These are phyloP conservation scores for Globisporangium takayamanum DNA, from an alignment of 352 stramenopile genomes.

Conservation along the genomic window DNA sequence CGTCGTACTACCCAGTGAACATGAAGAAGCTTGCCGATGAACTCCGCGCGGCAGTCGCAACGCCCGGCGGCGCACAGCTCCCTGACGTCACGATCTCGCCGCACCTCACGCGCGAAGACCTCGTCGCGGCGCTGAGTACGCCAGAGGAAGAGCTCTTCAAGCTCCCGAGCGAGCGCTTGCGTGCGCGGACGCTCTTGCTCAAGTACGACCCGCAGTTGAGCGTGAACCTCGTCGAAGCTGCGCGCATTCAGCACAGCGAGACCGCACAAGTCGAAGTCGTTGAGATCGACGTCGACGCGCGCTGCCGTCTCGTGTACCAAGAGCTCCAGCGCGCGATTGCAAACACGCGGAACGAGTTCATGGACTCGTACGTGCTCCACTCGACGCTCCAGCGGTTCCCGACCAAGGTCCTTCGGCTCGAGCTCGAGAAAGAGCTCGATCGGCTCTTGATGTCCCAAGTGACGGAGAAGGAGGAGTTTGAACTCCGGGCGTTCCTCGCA, in stretches of 20 bases:
- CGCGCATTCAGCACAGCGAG: conserved; percentile 28
- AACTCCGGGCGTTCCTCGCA: conserved; percentile 43
- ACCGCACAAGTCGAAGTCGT: conserved; percentile 29
- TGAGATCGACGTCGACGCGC: conserved; percentile 79
- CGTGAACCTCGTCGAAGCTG: conserved; percentile 41
- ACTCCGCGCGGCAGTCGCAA: not conserved
- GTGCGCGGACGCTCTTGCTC: conserved; percentile 50
- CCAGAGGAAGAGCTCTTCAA: conserved; percentile 73
- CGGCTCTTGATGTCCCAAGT: conserved; percentile 85
- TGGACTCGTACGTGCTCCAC: conserved; percentile 89
- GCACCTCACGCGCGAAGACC: conserved; percentile 48
- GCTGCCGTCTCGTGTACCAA: conserved; percentile 82
- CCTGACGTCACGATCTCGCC: conserved; percentile 23
- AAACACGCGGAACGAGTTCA: conserved; percentile 81
- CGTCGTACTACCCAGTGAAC: conserved; percentile 55
- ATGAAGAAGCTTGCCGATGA: conserved; percentile 33
- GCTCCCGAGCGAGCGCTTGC: conserved; percentile 45
- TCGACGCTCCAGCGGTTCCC: conserved; percentile 87
- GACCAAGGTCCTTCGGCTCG: conserved; percentile 79
- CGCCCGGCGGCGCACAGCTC: conserved; percentile 2
- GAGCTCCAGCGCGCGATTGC: conserved; percentile 87
- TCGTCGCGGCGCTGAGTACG: conserved; percentile 52
- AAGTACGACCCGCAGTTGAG: conserved; percentile 58
- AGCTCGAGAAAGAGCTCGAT: conserved; percentile 91
- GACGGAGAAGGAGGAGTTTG: conserved; percentile 54